Base-by-base conservation (phyloP, 192 early-diverging fungal genomes). In the Mortierella claussenii region DNA sequence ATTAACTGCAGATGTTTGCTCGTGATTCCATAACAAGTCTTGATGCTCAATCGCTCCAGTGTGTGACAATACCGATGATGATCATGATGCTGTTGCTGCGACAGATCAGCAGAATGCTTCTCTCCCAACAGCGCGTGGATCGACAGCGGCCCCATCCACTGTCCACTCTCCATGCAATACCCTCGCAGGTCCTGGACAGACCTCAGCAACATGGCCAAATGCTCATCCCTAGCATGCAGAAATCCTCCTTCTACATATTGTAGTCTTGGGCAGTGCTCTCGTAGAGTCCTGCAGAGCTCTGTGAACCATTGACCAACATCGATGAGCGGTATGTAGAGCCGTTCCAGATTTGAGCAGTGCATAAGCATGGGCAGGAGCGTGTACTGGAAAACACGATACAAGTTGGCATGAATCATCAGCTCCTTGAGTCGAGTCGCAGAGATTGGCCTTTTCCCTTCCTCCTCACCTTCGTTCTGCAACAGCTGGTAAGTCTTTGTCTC, bases 1-100 rank as follows among this genome's bases (percentile, higher is more conserved):
- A 65, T 21, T 1, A 74, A 50, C 37, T 60, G 56, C 0, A 74
- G 3, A 20, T 65, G 37, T 27, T 60, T 52, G 34, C 62, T 74
- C 23, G 48, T 40, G 28, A 74, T 46, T 2, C 27, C 21, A 0
- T 2, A 17, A 34, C 62, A 44, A 0, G 32, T 36, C 23, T 55
- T 45, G n/a, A 74, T 23, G 30, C 62, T 47, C 2, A 65, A 43
- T 20, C n/a, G 48, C 23, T 74, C 62, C 17, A 74, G 20, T 1
- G 70, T 65, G 7, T 7, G 34, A 15, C 52, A 30, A 30, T 65
- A 62, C 36, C 21, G 56, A 49, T 55, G 31, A 12, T 55, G 11
- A 31, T n/a, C n/a, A n/a, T n/a, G n/a, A n/a, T n/a, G n/a, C n/a
- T n/a, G n/a, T n/a, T n/a, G n/a, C n/a, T n/a, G n/a, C n/a, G n/a